Conservation (phyloP, 2,329 filamentous ascomycete genomes). For the Cytospora chrysosperma region DNA sequence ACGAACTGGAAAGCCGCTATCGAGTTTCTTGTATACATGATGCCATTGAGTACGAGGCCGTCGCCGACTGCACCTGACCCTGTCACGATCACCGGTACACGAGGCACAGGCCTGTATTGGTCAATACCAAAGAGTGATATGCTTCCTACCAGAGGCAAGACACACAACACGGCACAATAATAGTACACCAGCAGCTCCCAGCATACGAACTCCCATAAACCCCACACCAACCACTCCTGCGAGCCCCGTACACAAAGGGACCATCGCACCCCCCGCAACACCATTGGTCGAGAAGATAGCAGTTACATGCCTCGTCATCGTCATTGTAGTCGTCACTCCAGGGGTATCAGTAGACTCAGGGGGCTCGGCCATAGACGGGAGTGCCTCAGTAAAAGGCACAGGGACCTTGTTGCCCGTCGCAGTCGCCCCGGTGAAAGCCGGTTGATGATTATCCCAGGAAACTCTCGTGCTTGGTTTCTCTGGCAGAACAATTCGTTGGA, state of each 20-base stretch:
- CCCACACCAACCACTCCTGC: not conserved
- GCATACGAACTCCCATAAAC: not conserved
- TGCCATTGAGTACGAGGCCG: too few species aligned
- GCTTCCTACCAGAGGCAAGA: too few species aligned
- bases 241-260: slow-evolving; percentile 1
- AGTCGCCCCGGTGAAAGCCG: slow-evolving; percentile 22
- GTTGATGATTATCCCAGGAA: too few species aligned
- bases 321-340: not conserved
- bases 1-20: too few species aligned
- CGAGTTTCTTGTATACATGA: too few species aligned
- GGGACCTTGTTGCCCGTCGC: slow-evolving; percentile 32
- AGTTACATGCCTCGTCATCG: not conserved
- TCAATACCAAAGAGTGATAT: too few species aligned
- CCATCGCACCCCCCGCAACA: not conserved
- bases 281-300: not conserved
- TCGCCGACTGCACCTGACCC: too few species aligned
- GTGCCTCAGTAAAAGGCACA: slow-evolving; percentile 1
- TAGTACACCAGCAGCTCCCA: not conserved
- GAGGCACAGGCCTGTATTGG: too few species aligned
- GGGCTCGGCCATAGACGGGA: slow-evolving; percentile 42
- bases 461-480: slow-evolving; percentile 38
- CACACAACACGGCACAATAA: too few species aligned
- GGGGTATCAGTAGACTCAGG: slow-evolving; percentile 33
- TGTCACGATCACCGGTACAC: too few species aligned
- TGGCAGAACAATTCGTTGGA: slow-evolving; percentile 34